Conservation (phyloP, 352 stramenopile genomes). For the Globisporangium nagaii region DNA sequence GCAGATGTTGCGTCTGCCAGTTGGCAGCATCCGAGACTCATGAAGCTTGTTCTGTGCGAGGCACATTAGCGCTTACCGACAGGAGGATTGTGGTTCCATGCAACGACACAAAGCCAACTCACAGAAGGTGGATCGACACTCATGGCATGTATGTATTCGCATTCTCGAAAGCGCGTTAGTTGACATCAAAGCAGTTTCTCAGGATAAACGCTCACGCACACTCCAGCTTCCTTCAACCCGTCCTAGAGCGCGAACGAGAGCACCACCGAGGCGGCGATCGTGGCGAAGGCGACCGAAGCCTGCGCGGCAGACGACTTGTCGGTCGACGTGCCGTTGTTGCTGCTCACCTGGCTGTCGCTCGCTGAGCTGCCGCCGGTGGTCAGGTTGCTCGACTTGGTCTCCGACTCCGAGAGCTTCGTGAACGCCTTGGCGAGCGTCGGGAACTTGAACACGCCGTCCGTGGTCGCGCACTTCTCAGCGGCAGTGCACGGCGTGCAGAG, state of each 20-base stretch:
- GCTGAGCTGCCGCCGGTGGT: neutral
- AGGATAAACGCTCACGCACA: too few species aligned
- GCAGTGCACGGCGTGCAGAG: conserved; percentile 53
- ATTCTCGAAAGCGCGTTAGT: too few species aligned
- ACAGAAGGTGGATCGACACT: too few species aligned
- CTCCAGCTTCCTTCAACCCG: too few species aligned
- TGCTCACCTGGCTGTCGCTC: neutral
- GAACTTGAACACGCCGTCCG: conserved; percentile 48
- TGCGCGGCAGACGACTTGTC: neutral
- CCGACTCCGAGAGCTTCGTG: conserved; percentile 29
- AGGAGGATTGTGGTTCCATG: too few species aligned
- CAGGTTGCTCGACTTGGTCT: conserved; percentile 24
- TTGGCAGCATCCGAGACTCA: too few species aligned
- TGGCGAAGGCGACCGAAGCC: neutral
- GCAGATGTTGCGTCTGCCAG: too few species aligned
- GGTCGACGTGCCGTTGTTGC: neutral
- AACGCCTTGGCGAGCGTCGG: conserved; percentile 53
- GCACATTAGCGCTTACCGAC: too few species aligned
- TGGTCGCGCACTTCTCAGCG: conserved; percentile 27
- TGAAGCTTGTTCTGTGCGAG: too few species aligned
- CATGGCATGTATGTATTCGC: too few species aligned
- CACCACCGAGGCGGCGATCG: conserved; percentile 2
- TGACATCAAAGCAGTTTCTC: too few species aligned
- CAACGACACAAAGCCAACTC: too few species aligned
- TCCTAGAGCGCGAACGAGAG: conserved; percentile 6